These are phyloP conservation scores for Platanthera zijinensis DNA, from an alignment of 106 monocot genomes.

Conservation along the genomic window DNA sequence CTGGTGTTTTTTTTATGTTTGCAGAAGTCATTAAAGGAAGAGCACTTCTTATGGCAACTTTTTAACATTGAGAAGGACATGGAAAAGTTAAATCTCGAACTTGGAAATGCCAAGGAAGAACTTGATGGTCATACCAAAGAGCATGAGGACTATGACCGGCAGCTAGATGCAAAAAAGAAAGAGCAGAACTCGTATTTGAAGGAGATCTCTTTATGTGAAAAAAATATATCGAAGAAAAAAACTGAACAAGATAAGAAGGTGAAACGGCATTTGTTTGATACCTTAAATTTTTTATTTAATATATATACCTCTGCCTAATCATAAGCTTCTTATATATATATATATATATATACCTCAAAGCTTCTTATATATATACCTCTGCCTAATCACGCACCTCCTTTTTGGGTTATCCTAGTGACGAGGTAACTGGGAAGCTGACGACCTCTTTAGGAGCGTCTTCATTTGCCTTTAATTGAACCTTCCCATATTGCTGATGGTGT, in stretches of 20 bases:
- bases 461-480: background rate
- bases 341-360: background rate
- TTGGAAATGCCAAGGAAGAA: constrained; percentile 46
- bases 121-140: constrained; percentile 37
- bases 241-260: constrained; percentile 97
- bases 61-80: constrained; percentile 66
- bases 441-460: background rate
- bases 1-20: constrained; percentile 5
- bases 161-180: constrained; percentile 68
- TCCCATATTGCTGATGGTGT: background rate
- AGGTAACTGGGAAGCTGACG: background rate
- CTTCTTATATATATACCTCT: background rate
- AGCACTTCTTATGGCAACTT: constrained; percentile 85
- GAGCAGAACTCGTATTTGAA: constrained; percentile 88
- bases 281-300: background rate
- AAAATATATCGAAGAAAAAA: constrained; percentile 86
- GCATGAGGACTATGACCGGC: constrained; percentile 34
- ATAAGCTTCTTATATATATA: background rate
- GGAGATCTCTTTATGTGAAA: constrained; percentile 74
- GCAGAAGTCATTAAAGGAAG: constrained; percentile 78
- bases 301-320: background rate
- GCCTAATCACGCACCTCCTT: no score
- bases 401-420: no score
- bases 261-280: constrained; percentile 7
- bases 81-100: constrained; percentile 49